Evolutionary conservation across 2,329 filamentous ascomycete genomes (phyloP), one percentile per base, ranked within the genome.

Genomic region (Hymenoscyphus linearis): DNA sequence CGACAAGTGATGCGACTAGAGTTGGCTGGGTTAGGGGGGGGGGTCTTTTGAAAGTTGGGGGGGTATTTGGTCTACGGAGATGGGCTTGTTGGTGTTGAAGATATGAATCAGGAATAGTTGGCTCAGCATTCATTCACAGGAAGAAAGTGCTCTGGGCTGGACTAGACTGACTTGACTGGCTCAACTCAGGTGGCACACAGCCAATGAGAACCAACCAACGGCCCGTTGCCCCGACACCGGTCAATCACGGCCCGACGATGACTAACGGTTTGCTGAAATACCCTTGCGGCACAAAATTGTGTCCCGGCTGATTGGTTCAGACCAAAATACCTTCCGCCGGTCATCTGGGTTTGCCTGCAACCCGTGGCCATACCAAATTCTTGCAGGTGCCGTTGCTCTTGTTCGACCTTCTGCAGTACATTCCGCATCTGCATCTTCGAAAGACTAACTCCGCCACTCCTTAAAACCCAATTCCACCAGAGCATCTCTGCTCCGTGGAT

Each of bases 401-500:
- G 6, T 31, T 31, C 31, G 6, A 5, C 6, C 31, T 9, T 31
- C 31, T 31, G 40, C 52, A 52, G n/a, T n/a, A n/a, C n/a, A n/a
- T n/a, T 59, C 36, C n/a, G 13, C 22, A 54, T 27, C 44, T 18
- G 18, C 52, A 31, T 31, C 52, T 34, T 31, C 52, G 59, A 60
- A 73, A 74, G 77, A 79, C 78, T 78, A 78, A 78, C 76, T 80
- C 78, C 76, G 77, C 77, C 77, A 69, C 74, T 80, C 78, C 68
- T 80, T 78, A 16, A 35, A 60, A 58, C 60, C 12, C 40, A 58
- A 62, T 65, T 59, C 36, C 34, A 59, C 58, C 40, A 22, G 18
- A 60, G 59, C 37, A 57, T 25, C 57, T 59, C 34, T 31, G 26
- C 35, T 44, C 36, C 37, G 55, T 27, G 55, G 55, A 27, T 50